Conservation (phyloP, 257 asterid genomes). For the Scutellaria baicalensis region DNA sequence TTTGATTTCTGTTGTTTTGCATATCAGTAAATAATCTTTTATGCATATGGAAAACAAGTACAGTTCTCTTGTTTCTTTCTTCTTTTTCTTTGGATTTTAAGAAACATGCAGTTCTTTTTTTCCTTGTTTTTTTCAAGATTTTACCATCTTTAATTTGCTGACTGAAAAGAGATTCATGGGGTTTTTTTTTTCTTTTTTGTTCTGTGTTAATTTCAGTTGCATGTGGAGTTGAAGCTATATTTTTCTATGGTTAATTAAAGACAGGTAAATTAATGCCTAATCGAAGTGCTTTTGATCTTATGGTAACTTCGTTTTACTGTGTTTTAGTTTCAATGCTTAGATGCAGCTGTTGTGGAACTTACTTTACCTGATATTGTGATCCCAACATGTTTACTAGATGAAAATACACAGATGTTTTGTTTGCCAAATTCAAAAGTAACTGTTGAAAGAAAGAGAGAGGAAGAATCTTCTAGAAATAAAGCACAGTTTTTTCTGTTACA, state of each 20-base stretch:
- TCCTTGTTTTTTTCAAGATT: background rate
- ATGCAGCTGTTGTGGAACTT: too few species aligned
- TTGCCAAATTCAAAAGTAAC: too few species aligned
- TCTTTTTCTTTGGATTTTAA: background rate
- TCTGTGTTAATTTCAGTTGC: background rate
- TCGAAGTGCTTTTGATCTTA: background rate
- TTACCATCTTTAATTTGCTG: background rate
- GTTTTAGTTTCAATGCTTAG: too few species aligned
- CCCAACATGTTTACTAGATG: background rate
- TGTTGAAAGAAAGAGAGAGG: background rate
- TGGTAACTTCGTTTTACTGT: background rate
- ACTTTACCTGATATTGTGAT: background rate
- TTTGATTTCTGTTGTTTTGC: background rate
- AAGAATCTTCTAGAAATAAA: background rate
- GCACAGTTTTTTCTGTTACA: background rate
- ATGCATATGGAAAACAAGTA: slow-evolving; percentile 17
- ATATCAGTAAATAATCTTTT: background rate
- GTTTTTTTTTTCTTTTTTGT: background rate
- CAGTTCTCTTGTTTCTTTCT: background rate
- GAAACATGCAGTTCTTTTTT: background rate
- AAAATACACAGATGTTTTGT: background rate
- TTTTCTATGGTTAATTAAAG: background rate
- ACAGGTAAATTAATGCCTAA: background rate
- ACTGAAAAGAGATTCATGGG: background rate
- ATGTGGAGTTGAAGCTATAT: background rate